Base-by-base conservation (phyloP, 768 basidiomycete genomes). In the Kwoniella newhampshirensis region DNA sequence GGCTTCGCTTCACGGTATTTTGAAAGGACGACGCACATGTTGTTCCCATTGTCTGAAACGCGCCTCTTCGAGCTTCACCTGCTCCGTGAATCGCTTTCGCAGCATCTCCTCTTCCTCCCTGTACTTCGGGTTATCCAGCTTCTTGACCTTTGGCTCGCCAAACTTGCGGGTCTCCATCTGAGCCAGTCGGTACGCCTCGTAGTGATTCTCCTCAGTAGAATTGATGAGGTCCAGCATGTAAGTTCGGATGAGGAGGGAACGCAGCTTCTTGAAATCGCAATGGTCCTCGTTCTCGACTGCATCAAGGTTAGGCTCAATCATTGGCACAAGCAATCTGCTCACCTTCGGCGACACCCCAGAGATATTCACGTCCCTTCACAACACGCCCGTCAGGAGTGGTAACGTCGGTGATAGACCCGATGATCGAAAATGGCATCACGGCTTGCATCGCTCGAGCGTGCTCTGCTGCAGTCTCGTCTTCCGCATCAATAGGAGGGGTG, bases 81-180 rank as follows among this genome's bases (percentile, higher is more conserved):
- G 96, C 79, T 99, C 96, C 27, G 96, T 99, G 80, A 99, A 99
- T 61, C 92, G 85, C 82, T 93, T 97, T 73, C 94, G 83, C 60
- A 98, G 84, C 57, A 86, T 82, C 78, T 99, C 96, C 77, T 99
- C 94, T 80, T 99, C 96, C 77, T 98, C 96, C 81, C 93, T 93
- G 86, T 94, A 99, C 79, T 98, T 98, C 68, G 96, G 94, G 78
- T 98, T 99, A 80, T 99, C 93, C 66, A 90, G 82, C 81, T 97
- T 97, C 84, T 91, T 93, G 71, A 93, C 90, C 81, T 97, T 97
- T 66, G 92, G 86, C 77, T 98, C 96, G 66, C 93, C 96, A 65
- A 92, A 94, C 79, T 98, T 98, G 79, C 96, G 87, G 7, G 96
- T 97, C 82, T 99, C 96, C 96, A 99, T 98, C 80, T 98, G 96